Base-by-base conservation (phyloP, 2,329 filamentous ascomycete species). In the Chaetomium strumarium region DNA sequence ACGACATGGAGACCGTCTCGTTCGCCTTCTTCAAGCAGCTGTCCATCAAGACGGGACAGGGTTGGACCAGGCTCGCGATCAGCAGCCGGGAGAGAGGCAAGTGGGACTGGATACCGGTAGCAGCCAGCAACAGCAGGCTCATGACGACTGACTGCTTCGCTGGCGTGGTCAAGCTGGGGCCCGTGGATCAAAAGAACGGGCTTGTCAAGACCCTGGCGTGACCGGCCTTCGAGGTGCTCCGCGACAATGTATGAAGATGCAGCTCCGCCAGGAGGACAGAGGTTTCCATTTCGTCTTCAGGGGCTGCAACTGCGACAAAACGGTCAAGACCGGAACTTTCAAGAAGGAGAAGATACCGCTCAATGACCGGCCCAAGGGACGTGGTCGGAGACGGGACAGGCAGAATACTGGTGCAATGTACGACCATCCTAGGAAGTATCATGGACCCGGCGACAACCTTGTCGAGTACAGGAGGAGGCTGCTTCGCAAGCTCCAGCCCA, bases 71-170 rank as follows among this genome's bases (percentile, higher is more conserved):
- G 20, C 39, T 55, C 7, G 52, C 37, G 13, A 43, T 44, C 2
- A 49, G 53, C 46, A 47, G 46, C 41, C 14, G 36, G 6, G 49
- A 52, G 2, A 41, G 53, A 12, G 36, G 41, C 20, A 10, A 17
- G 8, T 46, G 52, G 52, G 52, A 48, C 38, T 55, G 52, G 52
- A 48, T 55, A 10, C 52, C 52, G 4, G 46, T 55, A 13, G n/a
- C 49, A 3, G 38, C 47, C 17, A 49, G 44, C 13, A 37, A 43
- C 19, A 16, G 36, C 2, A 10, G 39, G 14, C 30, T 41, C 8
- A 30, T 50, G 37, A 51, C 47, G 19, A 55, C 52, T 13, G 48
- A 55, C 34, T 43, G 38, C 24, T 55, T 51, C 20, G 37, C 52
- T 3, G 52, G 52, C 13, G 52, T 54, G 24, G 42, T 50, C 19